Conservation (phyloP, 192 early-diverging fungal genomes). For the Phycomyces blakesleeanus region DNA sequence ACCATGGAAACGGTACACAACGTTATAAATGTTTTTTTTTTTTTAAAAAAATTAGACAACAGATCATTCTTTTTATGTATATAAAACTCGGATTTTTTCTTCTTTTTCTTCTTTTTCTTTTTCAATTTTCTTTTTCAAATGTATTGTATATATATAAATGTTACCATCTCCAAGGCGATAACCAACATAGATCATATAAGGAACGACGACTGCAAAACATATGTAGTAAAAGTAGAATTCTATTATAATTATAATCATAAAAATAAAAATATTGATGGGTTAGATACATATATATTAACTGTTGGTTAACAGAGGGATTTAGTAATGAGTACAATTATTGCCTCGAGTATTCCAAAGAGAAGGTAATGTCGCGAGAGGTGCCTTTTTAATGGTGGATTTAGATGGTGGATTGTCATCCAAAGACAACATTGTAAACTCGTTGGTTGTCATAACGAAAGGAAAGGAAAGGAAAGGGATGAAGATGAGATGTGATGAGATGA, state of each 20-base stretch:
- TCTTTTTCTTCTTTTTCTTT: too few relatives aligned
- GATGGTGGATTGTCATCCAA: not conserved
- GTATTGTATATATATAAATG: conserved; percentile 18
- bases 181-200: conserved; percentile 64
- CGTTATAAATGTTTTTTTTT: conserved; percentile 1
- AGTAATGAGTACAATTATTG: not conserved
- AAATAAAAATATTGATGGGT: too few relatives aligned
- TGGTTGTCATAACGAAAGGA: not conserved
- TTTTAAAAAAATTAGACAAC: too few relatives aligned
- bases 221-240: conserved; percentile 81
- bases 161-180: conserved; percentile 53
- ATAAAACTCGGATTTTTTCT: too few relatives aligned
- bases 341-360: conserved; percentile 55
- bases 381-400: not conserved
- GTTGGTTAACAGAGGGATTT: not conserved
- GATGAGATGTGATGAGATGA: too few relatives aligned
- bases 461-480: too few relatives aligned
- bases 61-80: too few relatives aligned
- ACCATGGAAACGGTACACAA: too few relatives aligned
- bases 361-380: conserved; percentile 31
- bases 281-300: too few relatives aligned
- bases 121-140: too few relatives aligned
- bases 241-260: too few relatives aligned
- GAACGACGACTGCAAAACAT: conserved; percentile 49
- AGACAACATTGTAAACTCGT: not conserved